Conservation (phyloP, 2,329 filamentous ascomycete genomes). For the Penicillium psychrosexuale region DNA sequence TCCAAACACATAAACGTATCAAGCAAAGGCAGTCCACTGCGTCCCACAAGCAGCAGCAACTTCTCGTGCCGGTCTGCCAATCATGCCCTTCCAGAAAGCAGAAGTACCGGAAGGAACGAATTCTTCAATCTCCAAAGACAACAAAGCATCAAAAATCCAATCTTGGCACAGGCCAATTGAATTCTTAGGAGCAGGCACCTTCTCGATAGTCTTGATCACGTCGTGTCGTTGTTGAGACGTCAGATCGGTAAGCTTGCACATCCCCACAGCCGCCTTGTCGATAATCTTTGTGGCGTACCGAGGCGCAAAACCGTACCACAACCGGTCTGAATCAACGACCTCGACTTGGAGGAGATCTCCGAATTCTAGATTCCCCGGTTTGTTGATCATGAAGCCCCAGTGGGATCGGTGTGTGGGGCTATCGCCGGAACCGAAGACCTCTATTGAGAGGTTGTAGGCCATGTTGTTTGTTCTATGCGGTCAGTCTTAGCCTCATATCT, state of each 20-base stretch:
- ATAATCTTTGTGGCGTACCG: slow-evolving; percentile 21
- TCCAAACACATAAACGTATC: background rate
- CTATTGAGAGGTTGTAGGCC: slow-evolving; percentile 22
- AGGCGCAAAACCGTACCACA: slow-evolving; percentile 26
- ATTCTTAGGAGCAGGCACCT: slow-evolving; percentile 21
- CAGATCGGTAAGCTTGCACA: slow-evolving; percentile 19
- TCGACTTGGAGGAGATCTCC: slow-evolving; percentile 30
- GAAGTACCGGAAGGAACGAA: slow-evolving; percentile 23
- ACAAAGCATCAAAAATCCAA: slow-evolving; percentile 25
- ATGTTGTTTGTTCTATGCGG: background rate
- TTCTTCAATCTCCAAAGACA: slow-evolving; percentile 27
- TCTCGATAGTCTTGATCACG: slow-evolving; percentile 19
- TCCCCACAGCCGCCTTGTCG: slow-evolving; percentile 23
- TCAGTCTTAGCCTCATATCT: background rate
- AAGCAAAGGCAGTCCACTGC: slow-evolving; percentile 12
- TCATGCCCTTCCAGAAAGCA: slow-evolving; percentile 24
- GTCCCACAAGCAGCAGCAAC: slow-evolving; percentile 11
- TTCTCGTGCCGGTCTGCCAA: slow-evolving; percentile 18
- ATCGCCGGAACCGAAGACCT: slow-evolving; percentile 24
- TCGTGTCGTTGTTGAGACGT: slow-evolving; percentile 15
- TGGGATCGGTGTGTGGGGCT: slow-evolving; percentile 24
- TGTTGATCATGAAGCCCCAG: slow-evolving; percentile 26
- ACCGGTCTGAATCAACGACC: slow-evolving; percentile 17
- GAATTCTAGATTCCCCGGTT: slow-evolving; percentile 11
- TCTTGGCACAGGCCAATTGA: slow-evolving; percentile 24